Conservation (phyloP, 805 yeast species). For the Cyberlindnera nakhonratchasimensis region DNA sequence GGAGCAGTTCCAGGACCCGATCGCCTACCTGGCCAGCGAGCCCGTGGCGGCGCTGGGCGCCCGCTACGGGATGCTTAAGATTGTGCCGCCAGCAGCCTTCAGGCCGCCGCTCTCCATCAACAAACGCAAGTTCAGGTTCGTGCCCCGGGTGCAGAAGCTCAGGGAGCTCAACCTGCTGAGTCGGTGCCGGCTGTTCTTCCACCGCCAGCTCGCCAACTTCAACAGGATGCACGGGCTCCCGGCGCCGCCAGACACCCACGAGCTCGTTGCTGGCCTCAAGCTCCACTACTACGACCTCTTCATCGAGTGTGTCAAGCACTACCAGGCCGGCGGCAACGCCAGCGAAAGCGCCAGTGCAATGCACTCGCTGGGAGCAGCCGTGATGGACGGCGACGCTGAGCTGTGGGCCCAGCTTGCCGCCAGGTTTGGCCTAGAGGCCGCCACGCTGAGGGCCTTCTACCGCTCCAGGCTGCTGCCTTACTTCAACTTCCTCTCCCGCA, state of each 20-base stretch:
- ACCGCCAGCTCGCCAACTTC: constrained; percentile 57
- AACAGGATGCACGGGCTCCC: constrained; percentile 39
- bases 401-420: constrained; percentile 30
- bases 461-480: constrained; percentile 29
- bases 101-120: constrained; percentile 53
- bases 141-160: constrained; percentile 64
- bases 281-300: constrained; percentile 39
- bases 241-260: constrained; percentile 15
- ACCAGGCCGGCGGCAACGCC: constrained; percentile 11
- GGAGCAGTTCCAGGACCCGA: constrained; percentile 61
- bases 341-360: not conserved
- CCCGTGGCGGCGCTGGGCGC: constrained; percentile 43
- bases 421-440: constrained; percentile 7
- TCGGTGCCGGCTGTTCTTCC: constrained; percentile 60
- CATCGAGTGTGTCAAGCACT: constrained; percentile 31
- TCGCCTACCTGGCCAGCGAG: constrained; percentile 55
- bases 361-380: not conserved
- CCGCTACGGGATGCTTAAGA: constrained; percentile 69
- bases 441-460: constrained; percentile 23
- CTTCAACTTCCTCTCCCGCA: constrained; percentile 31
- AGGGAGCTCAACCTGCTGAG: constrained; percentile 61
- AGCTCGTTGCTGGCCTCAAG: constrained; percentile 12
- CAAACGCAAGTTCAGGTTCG: constrained; percentile 51
- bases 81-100: constrained; percentile 57
- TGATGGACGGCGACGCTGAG: constrained; percentile 15